Conservation (phyloP, 352 stramenopile species). For the Globisporangium mamillatum region DNA sequence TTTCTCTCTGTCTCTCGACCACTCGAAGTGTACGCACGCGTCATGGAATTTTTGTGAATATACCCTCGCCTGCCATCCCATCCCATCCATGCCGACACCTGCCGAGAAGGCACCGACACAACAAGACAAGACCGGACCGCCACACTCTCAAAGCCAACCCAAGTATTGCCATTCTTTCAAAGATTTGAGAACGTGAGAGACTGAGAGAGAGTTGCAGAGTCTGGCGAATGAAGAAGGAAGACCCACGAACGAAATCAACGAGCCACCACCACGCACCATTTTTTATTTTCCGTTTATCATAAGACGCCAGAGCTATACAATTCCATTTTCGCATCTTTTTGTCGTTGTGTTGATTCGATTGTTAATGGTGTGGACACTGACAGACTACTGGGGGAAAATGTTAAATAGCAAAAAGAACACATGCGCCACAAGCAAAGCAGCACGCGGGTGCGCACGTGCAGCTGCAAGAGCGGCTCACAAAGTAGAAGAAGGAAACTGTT, state of each 20-base stretch:
- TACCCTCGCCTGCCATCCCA: background rate
- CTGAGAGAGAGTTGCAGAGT: background rate
- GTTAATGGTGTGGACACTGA: background rate
- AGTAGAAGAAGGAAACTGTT: background rate
- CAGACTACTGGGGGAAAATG: conserved; percentile 3
- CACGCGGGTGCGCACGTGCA: background rate
- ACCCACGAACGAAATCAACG: background rate
- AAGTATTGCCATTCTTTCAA: background rate
- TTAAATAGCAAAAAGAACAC: conserved; percentile 16
- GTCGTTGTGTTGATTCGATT: background rate
- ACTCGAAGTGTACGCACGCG: background rate
- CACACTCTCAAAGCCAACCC: background rate
- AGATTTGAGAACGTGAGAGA: background rate
- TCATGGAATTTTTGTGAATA: conserved; percentile 3
- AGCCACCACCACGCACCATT: background rate
- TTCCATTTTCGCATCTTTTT: background rate
- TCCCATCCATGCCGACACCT: background rate
- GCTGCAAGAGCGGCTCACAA: background rate
- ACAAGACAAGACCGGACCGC: background rate
- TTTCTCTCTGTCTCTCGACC: background rate
- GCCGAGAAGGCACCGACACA: background rate
- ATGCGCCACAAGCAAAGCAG: background rate
- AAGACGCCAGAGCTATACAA: background rate
- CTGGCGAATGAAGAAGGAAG: background rate
- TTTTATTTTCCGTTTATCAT: background rate